Evolutionary conservation across 768 basidiomycete species (phyloP), one percentile per base, ranked within the genome.

Genomic region (Pisolithus albus): DNA sequence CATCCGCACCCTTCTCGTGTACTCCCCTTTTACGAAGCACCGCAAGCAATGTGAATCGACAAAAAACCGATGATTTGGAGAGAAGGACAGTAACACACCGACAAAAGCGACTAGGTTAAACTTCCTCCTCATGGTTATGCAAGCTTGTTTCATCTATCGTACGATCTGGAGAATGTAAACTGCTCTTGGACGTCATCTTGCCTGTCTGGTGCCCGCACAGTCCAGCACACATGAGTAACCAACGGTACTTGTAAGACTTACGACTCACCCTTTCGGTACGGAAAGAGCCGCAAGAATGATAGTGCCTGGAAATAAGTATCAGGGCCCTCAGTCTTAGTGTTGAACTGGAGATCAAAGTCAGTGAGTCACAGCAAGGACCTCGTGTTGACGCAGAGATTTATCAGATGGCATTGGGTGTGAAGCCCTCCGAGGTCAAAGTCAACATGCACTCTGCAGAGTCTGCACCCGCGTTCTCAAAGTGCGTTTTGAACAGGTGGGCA

Each of bases 391-490:
- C 9, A 8, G 7, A 34, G 4, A 41, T 47, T 3, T 73, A 91
- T 83, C 92, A 95, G 51, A 95, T 76, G 41, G 95, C 84, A 61
- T 95, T 91, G 9, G 93, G 92, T 4, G 88, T 77, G 63, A 90
- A 93, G 7, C 88, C 89, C 13, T 41, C 8, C 24, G 83, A 64
- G 77, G 92, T 95, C 0, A 72, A 62, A 58, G 74, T 73, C 24
- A 90, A 74, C 52, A 4, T 23, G 4, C 21, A 23, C 21, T 23
- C 77, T 74, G 67, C 92, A 23, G 2, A 23, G 2, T 23, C 77
- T 74, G 67, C 92, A 23, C 21, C 21, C 68, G 0, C 92, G 6
- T 73, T 74, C 69, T 93, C 87, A 47, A 92, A 81, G 46, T 74
- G 75, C 10, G 67, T 72, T 69, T 84, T 86, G 26, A 9, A 88